phyloP scores from a whole-genome alignment of 2,329 filamentous ascomycete species.

The Aspergillus neotritici region DNA sequence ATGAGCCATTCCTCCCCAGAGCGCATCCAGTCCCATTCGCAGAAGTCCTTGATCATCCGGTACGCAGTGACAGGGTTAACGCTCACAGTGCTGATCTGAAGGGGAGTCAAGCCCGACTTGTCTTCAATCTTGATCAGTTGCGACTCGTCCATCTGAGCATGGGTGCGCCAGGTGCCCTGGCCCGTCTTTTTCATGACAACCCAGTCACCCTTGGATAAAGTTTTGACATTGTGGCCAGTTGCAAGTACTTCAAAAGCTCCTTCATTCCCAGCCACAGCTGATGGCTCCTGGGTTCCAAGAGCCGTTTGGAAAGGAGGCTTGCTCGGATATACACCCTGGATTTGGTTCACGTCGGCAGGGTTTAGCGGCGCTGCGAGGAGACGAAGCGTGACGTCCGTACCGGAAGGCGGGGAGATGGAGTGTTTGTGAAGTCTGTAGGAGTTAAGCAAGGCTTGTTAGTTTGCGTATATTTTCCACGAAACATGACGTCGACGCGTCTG shows the following conservation, averaged over 20 bases:
- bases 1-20: slow-evolving; percentile 84
- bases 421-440: slow-evolving; percentile 41
- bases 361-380: slow-evolving; percentile 91
- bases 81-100: slow-evolving; percentile 80
- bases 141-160: slow-evolving; percentile 61
- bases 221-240: slow-evolving; percentile 56
- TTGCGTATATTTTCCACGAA: not conserved
- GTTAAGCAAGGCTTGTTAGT: not conserved
- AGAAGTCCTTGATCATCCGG: slow-evolving; percentile 81
- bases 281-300: slow-evolving; percentile 70
- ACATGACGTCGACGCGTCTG: not conserved
- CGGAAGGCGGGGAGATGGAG: slow-evolving; percentile 47
- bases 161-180: slow-evolving; percentile 92
- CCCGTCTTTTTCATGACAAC: slow-evolving; percentile 78
- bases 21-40: slow-evolving; percentile 47
- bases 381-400: slow-evolving; percentile 68
- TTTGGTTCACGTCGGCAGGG: slow-evolving; percentile 95
- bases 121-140: slow-evolving; percentile 65
- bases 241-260: slow-evolving; percentile 85
- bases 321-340: slow-evolving; percentile 91
- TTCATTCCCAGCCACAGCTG: slow-evolving; percentile 66
- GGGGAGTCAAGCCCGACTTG: slow-evolving; percentile 61
- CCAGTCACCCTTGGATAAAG: slow-evolving; percentile 76
- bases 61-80: slow-evolving; percentile 96
- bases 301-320: slow-evolving; percentile 70